Conservation (phyloP, 1,139 yeast species). For the Arxiozyma bovina region DNA sequence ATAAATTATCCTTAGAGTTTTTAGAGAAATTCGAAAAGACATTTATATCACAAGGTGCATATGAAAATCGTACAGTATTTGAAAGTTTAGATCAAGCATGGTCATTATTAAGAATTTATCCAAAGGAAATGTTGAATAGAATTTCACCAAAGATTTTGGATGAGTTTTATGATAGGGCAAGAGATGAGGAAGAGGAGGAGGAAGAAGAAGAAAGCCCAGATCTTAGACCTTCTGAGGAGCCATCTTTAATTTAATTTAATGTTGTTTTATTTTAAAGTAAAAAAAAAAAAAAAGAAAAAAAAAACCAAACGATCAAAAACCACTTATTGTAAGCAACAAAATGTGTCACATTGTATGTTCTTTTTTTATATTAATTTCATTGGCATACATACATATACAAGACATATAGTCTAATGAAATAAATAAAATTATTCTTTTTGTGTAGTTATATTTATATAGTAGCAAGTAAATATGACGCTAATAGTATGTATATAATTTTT, state of each 20-base stretch:
- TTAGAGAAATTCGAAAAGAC: constrained; percentile 95
- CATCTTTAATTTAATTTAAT: constrained; percentile 9
- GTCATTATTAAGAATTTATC: constrained; percentile 95
- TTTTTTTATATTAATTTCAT: neutral
- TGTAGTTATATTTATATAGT: neutral
- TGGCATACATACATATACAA: no score
- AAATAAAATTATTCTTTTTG: no score
- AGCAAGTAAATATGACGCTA: neutral
- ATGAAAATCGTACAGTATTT: constrained; percentile 87
- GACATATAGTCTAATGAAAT: neutral
- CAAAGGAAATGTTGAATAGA: constrained; percentile 97
- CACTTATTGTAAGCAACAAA: no score
- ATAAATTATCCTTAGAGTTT: constrained; percentile 91
- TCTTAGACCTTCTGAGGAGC: constrained; percentile 6
- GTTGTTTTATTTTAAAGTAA: neutral
- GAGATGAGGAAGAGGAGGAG: constrained; percentile 52
- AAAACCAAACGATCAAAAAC: no score
- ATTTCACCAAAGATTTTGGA: constrained; percentile 92
- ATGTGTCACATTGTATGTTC: neutral
- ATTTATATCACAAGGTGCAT: constrained; percentile 90
- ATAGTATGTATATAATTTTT: no score
- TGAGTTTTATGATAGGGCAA: constrained; percentile 89
- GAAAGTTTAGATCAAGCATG: constrained; percentile 97
- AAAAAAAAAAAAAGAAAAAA: neutral
- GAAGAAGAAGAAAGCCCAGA: constrained; percentile 32